These are phyloP conservation scores for Dacryopinax spathularia DNA, from an alignment of 768 basidiomycete genomes.

Conservation along the genomic window DNA sequence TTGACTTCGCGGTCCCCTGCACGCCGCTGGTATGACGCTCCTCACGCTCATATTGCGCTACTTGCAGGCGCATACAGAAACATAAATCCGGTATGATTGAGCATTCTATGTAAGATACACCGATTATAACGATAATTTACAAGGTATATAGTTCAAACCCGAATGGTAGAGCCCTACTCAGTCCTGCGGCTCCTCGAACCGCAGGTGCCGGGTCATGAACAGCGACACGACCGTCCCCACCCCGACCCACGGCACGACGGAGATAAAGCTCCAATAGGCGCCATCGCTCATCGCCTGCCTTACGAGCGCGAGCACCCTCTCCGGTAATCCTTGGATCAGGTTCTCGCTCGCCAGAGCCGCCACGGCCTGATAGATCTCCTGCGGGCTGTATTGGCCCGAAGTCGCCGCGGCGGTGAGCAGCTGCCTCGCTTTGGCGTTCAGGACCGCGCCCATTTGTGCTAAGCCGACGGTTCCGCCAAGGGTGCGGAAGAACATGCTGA, in stretches of 20 bases:
- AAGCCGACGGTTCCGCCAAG: conserved; percentile 42
- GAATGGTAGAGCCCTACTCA: too few species aligned
- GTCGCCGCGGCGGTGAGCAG: conserved; percentile 21
- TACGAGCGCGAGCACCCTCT: conserved; percentile 24
- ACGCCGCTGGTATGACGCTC: too few species aligned
- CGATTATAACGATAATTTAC: too few species aligned
- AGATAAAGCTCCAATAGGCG: conserved; percentile 33
- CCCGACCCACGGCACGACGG: conserved; percentile 34
- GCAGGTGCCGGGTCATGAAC: conserved; percentile 20
- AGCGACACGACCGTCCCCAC: conserved; percentile 25
- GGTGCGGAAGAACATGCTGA: conserved; percentile 34
- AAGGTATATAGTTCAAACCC: too few species aligned
- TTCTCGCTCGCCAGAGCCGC: conserved; percentile 25
- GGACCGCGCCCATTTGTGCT: conserved; percentile 38
- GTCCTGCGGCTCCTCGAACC: neutral
- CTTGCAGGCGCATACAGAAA: too few species aligned
- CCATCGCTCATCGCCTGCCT: conserved; percentile 31
- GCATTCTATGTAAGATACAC: too few species aligned
- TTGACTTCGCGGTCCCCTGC: too few species aligned
- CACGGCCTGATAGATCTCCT: conserved; percentile 21
- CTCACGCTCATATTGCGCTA: too few species aligned
- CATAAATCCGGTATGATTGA: too few species aligned
- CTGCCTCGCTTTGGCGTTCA: conserved; percentile 30
- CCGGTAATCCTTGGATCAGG: conserved; percentile 27
- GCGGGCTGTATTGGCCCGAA: conserved; percentile 21